Percentiles rank a stretch among this genome's conserved stretches.
These are phyloP conservation scores for Thinopyrum elongatum DNA, from an alignment of 176 grass and related monocot genomes.

Conservation along the genomic window DNA sequence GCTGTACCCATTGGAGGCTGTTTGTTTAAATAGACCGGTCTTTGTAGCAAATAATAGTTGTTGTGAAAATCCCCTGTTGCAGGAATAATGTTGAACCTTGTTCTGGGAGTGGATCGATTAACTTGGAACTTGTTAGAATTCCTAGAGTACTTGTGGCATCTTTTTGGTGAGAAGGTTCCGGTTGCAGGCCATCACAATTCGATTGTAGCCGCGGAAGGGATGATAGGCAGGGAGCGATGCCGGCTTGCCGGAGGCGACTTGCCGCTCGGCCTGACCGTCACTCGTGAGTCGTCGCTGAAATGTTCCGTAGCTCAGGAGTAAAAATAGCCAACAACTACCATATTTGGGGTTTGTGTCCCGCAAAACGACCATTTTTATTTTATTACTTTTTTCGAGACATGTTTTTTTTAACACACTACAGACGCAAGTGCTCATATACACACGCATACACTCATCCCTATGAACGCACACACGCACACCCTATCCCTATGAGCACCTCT, in stretches of 20 bases:
- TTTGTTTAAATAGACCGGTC: background rate
- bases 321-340: too few relatives aligned
- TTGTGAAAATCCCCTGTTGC: background rate
- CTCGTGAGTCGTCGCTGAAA: too few relatives aligned
- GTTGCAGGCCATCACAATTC: background rate
- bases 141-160: background rate
- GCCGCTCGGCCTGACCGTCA: background rate
- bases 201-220: constrained; percentile 24
- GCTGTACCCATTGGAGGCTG: background rate
- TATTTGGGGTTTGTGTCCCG: too few relatives aligned
- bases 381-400: too few relatives aligned
- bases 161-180: too few relatives aligned
- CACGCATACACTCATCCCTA: too few relatives aligned
- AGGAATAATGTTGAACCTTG: constrained; percentile 12
- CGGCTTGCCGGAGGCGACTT: background rate
- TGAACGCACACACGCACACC: too few relatives aligned
- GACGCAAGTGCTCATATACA: too few relatives aligned
- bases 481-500: too few relatives aligned
- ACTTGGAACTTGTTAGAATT: background rate
- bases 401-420: too few relatives aligned
- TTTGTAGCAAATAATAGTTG: background rate
- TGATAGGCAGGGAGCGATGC: constrained; percentile 39
- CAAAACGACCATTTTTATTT: too few relatives aligned
- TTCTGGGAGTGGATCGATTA: background rate
- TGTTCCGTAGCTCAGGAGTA: too few relatives aligned